These are phyloP conservation scores for Teunomyces pallodes DNA, from an alignment of 805 yeast genomes.

Conservation along the genomic window DNA sequence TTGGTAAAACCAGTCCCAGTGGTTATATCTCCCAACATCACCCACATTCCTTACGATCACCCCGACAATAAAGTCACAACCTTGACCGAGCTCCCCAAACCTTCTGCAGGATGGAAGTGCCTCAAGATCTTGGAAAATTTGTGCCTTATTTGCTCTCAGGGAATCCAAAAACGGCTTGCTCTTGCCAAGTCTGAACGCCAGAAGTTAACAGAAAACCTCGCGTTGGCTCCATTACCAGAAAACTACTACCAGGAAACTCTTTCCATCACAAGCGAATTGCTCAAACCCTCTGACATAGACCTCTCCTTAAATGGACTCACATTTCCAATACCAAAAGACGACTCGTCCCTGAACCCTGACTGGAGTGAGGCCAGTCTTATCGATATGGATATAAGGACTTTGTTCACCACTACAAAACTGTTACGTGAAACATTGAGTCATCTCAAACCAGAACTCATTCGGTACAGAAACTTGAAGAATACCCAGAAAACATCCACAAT, in stretches of 20 bases:
- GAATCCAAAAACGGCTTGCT: conserved; percentile 35
- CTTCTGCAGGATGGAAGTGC: conserved; percentile 23
- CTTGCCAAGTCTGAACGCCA: conserved; percentile 23
- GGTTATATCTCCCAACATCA: conserved; percentile 25
- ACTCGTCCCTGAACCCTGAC: conserved; percentile 13
- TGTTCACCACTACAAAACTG: conserved; percentile 23
- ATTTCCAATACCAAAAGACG: conserved; percentile 15
- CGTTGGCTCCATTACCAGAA: conserved; percentile 1
- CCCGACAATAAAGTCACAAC: conserved; percentile 33
- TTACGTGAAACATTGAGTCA: conserved; percentile 27
- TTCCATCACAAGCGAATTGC: conserved; percentile 16
- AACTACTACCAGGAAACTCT: conserved; percentile 17
- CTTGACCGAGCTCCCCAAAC: conserved; percentile 28
- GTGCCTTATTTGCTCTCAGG: conserved; percentile 28
- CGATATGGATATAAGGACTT: conserved; percentile 38
- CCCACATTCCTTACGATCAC: conserved; percentile 44
- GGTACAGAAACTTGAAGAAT: conserved; percentile 18
- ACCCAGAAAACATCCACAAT: conserved; percentile 11
- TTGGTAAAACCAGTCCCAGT: conserved; percentile 23
- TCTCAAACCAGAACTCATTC: conserved; percentile 18
- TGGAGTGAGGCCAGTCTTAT: conserved; percentile 26
- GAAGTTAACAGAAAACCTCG: conserved; percentile 8
- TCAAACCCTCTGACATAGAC: conserved; percentile 24
- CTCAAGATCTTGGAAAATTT: conserved; percentile 26
- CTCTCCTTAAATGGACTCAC: conserved; percentile 19